Percentiles rank a stretch among this genome's conserved stretches.
phyloP scores from a whole-genome alignment of 805 yeast genomes.

The Clavispora asparagi region DNA sequence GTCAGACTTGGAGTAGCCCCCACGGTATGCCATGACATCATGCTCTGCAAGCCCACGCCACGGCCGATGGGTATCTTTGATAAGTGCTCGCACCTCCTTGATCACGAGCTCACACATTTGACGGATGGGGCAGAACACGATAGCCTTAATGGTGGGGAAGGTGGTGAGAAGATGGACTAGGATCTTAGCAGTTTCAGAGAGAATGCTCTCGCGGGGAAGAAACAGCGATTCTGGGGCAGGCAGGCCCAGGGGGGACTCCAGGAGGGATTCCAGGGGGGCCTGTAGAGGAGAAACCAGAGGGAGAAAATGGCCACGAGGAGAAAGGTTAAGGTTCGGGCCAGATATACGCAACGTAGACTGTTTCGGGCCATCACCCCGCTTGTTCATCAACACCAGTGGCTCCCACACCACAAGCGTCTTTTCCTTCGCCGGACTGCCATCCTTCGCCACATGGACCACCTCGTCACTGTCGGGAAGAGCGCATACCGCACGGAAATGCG shows the following conservation, averaged over 20 bases:
- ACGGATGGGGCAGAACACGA: conserved; percentile 86
- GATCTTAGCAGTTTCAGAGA: conserved; percentile 71
- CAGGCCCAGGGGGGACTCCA: neutral
- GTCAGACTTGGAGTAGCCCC: conserved; percentile 86
- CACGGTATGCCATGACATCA: conserved; percentile 89
- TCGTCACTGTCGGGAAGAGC: conserved; percentile 47
- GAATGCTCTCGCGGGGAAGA: conserved; percentile 56
- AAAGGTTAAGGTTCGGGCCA: neutral
- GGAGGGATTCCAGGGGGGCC: too few relatives aligned
- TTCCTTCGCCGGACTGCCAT: conserved; percentile 86
- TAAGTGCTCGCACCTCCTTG: conserved; percentile 67
- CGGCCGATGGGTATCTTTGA: conserved; percentile 31
- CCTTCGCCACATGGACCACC: conserved; percentile 58
- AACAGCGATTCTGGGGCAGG: conserved; percentile 10
- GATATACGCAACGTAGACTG: neutral
- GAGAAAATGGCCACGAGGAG: neutral
- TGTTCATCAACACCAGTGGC: conserved; percentile 62
- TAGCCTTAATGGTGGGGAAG: conserved; percentile 60
- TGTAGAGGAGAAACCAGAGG: too few relatives aligned
- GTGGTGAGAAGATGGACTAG: conserved; percentile 59
- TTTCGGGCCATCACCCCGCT: conserved; percentile 40
- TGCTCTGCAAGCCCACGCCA: conserved; percentile 38
- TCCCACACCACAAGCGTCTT: conserved; percentile 79
- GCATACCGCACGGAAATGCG: conserved; percentile 70
- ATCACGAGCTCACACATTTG: conserved; percentile 81